Percentiles rank a stretch among this genome's conserved stretches.
Conservation (phyloP, 2,329 filamentous ascomycete species). For the Botrytis deweyae region DNA sequence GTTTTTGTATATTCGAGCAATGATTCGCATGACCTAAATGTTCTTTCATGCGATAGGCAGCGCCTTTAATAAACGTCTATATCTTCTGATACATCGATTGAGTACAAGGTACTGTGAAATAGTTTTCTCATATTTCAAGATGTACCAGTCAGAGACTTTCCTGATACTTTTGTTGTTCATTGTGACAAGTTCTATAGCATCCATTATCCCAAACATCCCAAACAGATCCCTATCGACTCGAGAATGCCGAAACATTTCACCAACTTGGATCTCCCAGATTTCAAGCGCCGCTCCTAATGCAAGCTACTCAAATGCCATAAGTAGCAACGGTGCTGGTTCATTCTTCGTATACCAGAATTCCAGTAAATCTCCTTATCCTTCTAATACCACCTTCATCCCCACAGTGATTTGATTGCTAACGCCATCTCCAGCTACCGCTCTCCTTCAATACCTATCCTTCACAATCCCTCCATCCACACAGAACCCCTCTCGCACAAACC, state of each 20-base stretch:
- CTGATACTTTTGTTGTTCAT: not conserved
- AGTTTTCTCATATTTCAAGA: not conserved
- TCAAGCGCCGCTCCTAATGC: not conserved
- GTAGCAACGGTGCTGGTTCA: not conserved
- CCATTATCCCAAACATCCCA: not conserved
- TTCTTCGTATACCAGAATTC: not conserved
- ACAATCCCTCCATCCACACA: not conserved
- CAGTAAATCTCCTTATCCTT: not conserved
- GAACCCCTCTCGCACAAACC: not conserved
- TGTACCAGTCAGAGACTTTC: not conserved
- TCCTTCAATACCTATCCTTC: not conserved
- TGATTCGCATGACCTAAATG: not conserved
- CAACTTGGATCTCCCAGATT: not conserved
- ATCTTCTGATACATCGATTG: not conserved
- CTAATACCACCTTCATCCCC: not conserved
- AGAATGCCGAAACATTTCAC: not conserved
- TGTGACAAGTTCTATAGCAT: not conserved
- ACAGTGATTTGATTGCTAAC: not conserved
- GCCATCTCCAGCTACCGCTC: not conserved
- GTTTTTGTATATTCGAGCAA: not conserved
- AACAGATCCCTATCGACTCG: not conserved
- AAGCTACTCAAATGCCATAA: not conserved
- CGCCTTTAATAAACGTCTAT: not conserved
- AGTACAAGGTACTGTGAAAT: not conserved
- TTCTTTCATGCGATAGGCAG: not conserved